These are phyloP conservation scores for Geotrichum histeridarum DNA, from an alignment of 1,139 yeast species.

Conservation along the genomic window DNA sequence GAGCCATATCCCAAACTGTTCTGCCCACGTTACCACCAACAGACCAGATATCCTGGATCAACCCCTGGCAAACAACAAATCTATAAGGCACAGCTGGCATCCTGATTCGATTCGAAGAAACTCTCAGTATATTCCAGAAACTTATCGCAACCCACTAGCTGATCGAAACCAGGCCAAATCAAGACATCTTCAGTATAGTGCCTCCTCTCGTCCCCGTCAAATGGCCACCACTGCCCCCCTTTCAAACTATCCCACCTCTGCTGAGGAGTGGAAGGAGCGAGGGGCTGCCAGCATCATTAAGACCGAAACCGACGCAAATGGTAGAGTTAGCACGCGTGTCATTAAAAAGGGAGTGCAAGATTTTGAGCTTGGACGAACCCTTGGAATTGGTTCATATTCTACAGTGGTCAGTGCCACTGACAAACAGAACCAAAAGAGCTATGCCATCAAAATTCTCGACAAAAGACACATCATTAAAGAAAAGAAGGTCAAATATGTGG, in stretches of 20 bases:
- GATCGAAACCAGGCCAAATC: neutral
- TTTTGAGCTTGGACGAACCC: slow-evolving; percentile 75
- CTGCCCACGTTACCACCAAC: slow-evolving; percentile 1
- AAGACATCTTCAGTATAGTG: neutral
- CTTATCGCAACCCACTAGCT: neutral
- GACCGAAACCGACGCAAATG: slow-evolving; percentile 45
- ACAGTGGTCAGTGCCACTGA: slow-evolving; percentile 88
- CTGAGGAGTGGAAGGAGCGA: slow-evolving; percentile 36
- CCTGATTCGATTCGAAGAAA: slow-evolving; percentile 9
- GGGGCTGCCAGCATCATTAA: slow-evolving; percentile 53
- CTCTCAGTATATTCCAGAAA: neutral
- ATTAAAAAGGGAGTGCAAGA: slow-evolving; percentile 60
- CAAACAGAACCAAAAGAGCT: slow-evolving; percentile 61
- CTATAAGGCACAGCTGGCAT: slow-evolving; percentile 10
- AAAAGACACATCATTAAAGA: slow-evolving; percentile 93
- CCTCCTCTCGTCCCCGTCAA: neutral
- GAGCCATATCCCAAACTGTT: slow-evolving; percentile 1
- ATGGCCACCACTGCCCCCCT: slow-evolving; percentile 5
- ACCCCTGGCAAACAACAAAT: slow-evolving; percentile 8
- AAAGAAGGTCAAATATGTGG: slow-evolving; percentile 90
- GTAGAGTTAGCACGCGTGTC: slow-evolving; percentile 44
- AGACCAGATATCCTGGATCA: neutral
- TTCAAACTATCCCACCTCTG: neutral
- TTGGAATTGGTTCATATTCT: slow-evolving; percentile 96
- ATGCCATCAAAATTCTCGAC: slow-evolving; percentile 87